Conservation (phyloP, 2,329 filamentous ascomycete species). For the Aspergillus brunneoviolaceus region DNA sequence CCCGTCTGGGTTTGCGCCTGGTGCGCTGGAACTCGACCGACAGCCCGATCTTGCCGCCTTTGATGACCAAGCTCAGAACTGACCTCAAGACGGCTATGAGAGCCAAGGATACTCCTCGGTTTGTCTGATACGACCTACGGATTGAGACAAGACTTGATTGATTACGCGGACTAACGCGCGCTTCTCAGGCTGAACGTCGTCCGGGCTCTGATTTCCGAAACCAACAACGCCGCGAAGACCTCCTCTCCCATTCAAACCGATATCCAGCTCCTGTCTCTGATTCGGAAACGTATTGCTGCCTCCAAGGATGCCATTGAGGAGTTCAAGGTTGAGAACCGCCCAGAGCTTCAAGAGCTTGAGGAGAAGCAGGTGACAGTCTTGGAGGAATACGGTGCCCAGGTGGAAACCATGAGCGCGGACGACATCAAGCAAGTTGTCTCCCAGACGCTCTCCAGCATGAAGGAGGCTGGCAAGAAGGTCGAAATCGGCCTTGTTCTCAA, state of each 20-base stretch:
- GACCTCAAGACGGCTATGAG: slow-evolving; percentile 52
- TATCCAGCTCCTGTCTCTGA: slow-evolving; percentile 46
- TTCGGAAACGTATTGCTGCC: slow-evolving; percentile 45
- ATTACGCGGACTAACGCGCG: background rate
- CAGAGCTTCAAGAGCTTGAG: slow-evolving; percentile 48
- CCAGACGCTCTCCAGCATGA: slow-evolving; percentile 36
- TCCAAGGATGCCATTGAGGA: slow-evolving; percentile 42
- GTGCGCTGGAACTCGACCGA: slow-evolving; percentile 44
- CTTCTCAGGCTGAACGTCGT: slow-evolving; percentile 47
- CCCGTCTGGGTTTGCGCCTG: slow-evolving; percentile 28
- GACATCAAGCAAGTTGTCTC: slow-evolving; percentile 42
- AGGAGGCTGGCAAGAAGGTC: slow-evolving; percentile 36
- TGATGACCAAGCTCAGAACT: slow-evolving; percentile 45
- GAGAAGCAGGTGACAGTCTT: slow-evolving; percentile 45
- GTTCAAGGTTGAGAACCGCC: slow-evolving; percentile 41
- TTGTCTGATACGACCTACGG: background rate
- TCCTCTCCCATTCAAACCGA: slow-evolving; percentile 48
- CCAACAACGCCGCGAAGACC: slow-evolving; percentile 50
- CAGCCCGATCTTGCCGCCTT: slow-evolving; percentile 38
- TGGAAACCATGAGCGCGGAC: slow-evolving; percentile 42
- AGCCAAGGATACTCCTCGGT: slow-evolving; percentile 50
- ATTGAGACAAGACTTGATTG: background rate
- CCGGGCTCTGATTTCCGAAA: slow-evolving; percentile 50
- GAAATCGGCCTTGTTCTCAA: slow-evolving; percentile 44
- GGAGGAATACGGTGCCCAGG: slow-evolving; percentile 45